These are phyloP conservation scores for Lathyrus tuberosus DNA, from an alignment of 306 rosid genomes.

Conservation along the genomic window DNA sequence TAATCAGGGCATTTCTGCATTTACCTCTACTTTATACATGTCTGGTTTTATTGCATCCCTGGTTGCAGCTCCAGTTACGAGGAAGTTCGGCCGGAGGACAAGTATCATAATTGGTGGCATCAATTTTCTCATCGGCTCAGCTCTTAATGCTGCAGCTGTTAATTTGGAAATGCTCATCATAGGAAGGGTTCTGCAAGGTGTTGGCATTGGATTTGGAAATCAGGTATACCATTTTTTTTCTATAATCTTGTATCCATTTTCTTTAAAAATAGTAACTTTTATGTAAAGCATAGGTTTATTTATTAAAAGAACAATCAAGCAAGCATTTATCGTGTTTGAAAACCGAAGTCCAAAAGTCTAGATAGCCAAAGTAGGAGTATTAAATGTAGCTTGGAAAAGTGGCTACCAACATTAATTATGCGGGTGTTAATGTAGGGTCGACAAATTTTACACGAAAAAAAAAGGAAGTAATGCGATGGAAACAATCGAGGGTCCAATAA, in stretches of 20 bases:
- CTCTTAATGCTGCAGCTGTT: slow-evolving; percentile 66
- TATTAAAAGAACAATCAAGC: slow-evolving; percentile 3
- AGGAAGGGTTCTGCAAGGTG: slow-evolving; percentile 87
- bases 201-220: slow-evolving; percentile 96
- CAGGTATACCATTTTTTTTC: slow-evolving; percentile 60
- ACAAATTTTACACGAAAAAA: slow-evolving; percentile 30
- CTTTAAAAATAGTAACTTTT: neutral
- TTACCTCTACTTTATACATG: slow-evolving; percentile 84
- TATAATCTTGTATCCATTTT: slow-evolving; percentile 11
- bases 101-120: slow-evolving; percentile 80
- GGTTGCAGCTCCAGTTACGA: slow-evolving; percentile 81
- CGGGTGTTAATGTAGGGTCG: neutral
- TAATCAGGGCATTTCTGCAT: slow-evolving; percentile 80
- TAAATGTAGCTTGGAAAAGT: neutral
- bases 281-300: neutral
- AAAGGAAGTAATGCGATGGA: slow-evolving; percentile 27
- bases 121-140: slow-evolving; percentile 72
- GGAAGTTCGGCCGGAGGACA: slow-evolving; percentile 67
- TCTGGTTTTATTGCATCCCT: slow-evolving; percentile 82
- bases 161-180: slow-evolving; percentile 73
- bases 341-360: slow-evolving; percentile 2
- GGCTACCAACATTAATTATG: neutral
- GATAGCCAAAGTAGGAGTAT: neutral
- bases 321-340: neutral
- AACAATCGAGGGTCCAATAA: slow-evolving; percentile 9